Percentiles rank a stretch among this genome's conserved stretches.
These are phyloP conservation scores for Chamaecyparis obtusa DNA, from an alignment of 75 land plant species.

Conservation along the genomic window DNA sequence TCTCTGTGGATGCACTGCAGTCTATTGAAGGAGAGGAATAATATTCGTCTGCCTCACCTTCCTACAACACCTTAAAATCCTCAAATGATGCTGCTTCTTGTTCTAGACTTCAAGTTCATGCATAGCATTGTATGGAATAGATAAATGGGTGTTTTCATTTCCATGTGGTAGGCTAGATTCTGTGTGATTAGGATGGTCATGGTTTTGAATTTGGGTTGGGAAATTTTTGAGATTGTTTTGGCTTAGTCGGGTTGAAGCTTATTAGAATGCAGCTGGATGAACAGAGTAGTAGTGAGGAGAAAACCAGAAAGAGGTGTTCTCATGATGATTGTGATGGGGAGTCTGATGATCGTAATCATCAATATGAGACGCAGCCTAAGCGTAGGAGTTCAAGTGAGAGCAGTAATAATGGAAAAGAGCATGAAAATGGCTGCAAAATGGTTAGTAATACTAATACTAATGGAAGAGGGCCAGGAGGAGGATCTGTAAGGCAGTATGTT, in stretches of 20 bases:
- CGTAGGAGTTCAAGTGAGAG: conserved; percentile 5
- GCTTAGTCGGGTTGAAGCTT: neutral
- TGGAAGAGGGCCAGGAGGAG: conserved; percentile 2
- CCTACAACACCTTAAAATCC: neutral
- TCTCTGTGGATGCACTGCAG: neutral
- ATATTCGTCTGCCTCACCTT: neutral
- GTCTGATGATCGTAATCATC: neutral
- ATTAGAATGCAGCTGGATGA: conserved; percentile 11
- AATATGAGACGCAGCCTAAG: neutral
- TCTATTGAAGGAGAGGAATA: neutral
- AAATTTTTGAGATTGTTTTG: neutral
- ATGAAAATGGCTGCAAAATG: neutral
- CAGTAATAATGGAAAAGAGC: neutral
- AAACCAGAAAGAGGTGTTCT: too few relatives aligned
- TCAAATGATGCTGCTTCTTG: neutral
- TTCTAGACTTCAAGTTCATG: too few relatives aligned
- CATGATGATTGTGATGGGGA: neutral
- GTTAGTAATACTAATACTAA: neutral
- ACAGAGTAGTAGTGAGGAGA: neutral
- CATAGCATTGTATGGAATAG: neutral
- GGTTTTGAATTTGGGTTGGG: neutral
- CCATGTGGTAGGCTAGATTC: neutral
- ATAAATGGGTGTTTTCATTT: neutral
- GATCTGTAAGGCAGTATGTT: conserved; percentile 47
- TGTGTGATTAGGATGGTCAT: neutral